phyloP scores from a whole-genome alignment of 495 filamentous ascomycete genomes.

The Neurospora intermedia region DNA sequence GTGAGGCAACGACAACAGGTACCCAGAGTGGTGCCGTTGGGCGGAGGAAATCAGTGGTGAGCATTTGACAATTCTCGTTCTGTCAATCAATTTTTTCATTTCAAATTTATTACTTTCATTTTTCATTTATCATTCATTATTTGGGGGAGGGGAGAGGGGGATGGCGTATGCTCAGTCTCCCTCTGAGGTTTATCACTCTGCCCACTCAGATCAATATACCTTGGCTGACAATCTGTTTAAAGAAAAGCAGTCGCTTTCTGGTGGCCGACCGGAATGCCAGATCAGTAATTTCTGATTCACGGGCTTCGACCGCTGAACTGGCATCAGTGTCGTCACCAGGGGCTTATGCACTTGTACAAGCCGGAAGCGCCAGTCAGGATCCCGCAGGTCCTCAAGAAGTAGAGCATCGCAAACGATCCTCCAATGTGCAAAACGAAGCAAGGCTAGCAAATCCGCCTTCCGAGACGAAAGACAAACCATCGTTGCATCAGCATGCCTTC shows the following conservation, averaged over 20 bases:
- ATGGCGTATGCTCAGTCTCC: not conserved
- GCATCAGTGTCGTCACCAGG: not conserved
- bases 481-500: not conserved
- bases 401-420: not conserved
- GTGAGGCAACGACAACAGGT: not conserved
- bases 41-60: slow-evolving; percentile 12
- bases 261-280: slow-evolving; percentile 17
- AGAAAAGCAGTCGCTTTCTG: slow-evolving; percentile 19
- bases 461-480: not conserved
- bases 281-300: slow-evolving; percentile 3
- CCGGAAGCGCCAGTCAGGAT: not conserved
- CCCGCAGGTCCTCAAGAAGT: not conserved
- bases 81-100: not conserved
- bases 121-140: no score
- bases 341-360: not conserved
- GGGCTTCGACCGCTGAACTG: not conserved
- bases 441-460: not conserved
- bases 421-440: not conserved
- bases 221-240: not conserved
- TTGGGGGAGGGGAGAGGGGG: not conserved
- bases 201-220: not conserved
- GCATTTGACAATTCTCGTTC: not conserved
- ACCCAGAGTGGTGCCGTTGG: not conserved
- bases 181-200: not conserved
- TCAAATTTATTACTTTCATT: no score